Evolutionary conservation across 306 rosid species (phyloP), one percentile per base, ranked within the genome.

Genomic region (Sindora glabra): DNA sequence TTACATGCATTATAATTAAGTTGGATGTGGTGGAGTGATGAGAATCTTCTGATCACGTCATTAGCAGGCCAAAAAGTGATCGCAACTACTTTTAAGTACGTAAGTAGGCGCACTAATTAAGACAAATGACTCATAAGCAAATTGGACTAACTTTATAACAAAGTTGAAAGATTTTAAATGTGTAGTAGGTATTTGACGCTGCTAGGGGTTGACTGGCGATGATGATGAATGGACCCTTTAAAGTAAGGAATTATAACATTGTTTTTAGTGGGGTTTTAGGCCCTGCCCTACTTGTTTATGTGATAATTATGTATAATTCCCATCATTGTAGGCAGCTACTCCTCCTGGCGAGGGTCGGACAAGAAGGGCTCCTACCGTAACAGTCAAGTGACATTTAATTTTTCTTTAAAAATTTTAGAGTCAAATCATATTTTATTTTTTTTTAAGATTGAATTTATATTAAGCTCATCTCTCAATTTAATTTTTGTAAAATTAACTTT

Each of bases 11-110:
- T 46, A 40, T 32, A 47, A n/a, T n/a, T n/a, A n/a, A 32, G 46
- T 32, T 46, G 55, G 22, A 32, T n/a, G 42, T 11, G 22, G 21
- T 32, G 16, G 39, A 57, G 33, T 13, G 33, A 37, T 45, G 33
- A 51, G 73, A 74, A 71, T 63, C 67, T 70, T 79, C 69, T 62
- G 71, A 62, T 50, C 73, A 27, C 66, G 47, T 48, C 34, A 16
- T 52, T 32, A 56, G 53, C 56, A 34, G 48, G 32, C 40, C 23
- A 45, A 10, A 15, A 46, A 17, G 32, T 22, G 32, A 62, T 39
- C 56, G 1, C 34, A 30, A 39, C 34, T 29, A 27, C 32, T 27
- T 27, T 8, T 44, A 14, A 14, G 23, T 18, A 34, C 6, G n/a
- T 16, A 56, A 11, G n/a, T n/a, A n/a, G n/a, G n/a, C n/a, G 15